Conservation (phyloP, 176 grass and related monocot genomes). For the bread wheat (Triticum aestivum) region IWGSC_CS_RefSeq_v2.1 NC_057804.1:410671267-410671766, state of each 20-base stretch:
- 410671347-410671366: conserved; percentile 66
- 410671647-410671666: conserved; percentile 14
- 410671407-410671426: conserved; percentile 15
- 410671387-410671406: neutral
- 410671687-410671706: neutral
- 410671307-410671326: conserved; percentile 77
- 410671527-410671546: neutral
- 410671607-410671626: conserved; percentile 15
- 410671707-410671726: too few relatives aligned
- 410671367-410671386: conserved; percentile 13
- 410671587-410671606: conserved; percentile 10
- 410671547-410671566: neutral
- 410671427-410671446: conserved; percentile 25
- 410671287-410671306: neutral
- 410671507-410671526: neutral
- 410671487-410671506: conserved; percentile 3
- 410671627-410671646: conserved; percentile 19
- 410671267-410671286: neutral
- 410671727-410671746: too few relatives aligned
- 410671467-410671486: neutral
- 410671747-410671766: too few relatives aligned
- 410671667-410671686: neutral
- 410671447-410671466: neutral
- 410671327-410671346: conserved; percentile 73
- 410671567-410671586: conserved; percentile 6